phyloP scores from a whole-genome alignment of 1,139 yeast species.

The Yamadazyma triangularis region DNA sequence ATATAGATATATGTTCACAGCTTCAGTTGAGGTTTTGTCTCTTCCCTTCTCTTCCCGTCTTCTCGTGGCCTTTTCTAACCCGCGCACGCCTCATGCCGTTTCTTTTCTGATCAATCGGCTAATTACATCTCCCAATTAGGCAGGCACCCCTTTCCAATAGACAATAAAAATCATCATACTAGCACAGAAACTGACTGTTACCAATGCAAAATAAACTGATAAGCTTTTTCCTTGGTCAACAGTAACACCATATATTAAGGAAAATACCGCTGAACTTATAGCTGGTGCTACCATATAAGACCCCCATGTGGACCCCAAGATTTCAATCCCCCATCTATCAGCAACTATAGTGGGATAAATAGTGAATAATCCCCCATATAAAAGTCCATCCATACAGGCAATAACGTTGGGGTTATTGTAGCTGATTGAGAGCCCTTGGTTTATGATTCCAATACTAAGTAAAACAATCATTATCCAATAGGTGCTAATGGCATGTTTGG shows the following conservation, averaged over 20 bases:
- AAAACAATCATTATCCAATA: slow-evolving; percentile 38
- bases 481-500: slow-evolving; percentile 23
- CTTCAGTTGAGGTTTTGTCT: no score
- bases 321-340: slow-evolving; percentile 82
- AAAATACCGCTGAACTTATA: slow-evolving; percentile 68
- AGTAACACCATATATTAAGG: slow-evolving; percentile 64
- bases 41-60: no score
- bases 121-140: no score
- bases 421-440: slow-evolving; percentile 25
- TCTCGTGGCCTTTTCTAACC: no score
- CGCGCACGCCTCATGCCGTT: no score
- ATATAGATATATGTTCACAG: no score
- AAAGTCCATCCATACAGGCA: slow-evolving; percentile 58
- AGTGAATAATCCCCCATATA: slow-evolving; percentile 84
- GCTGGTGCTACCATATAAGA: slow-evolving; percentile 90
- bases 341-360: slow-evolving; percentile 80
- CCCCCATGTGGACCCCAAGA: slow-evolving; percentile 94
- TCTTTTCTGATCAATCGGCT: no score
- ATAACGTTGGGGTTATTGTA: slow-evolving; percentile 14
- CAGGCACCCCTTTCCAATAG: neutral
- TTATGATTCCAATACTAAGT: slow-evolving; percentile 39
- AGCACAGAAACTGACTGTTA: slow-evolving; percentile 24
- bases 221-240: slow-evolving; percentile 42
- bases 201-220: slow-evolving; percentile 29
- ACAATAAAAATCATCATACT: slow-evolving; percentile 18